Evolutionary conservation across 176 grass and related monocot genomes (phyloP), one percentile per base, ranked within the genome.

Genomic region (Eremochloa ophiuroides): DNA sequence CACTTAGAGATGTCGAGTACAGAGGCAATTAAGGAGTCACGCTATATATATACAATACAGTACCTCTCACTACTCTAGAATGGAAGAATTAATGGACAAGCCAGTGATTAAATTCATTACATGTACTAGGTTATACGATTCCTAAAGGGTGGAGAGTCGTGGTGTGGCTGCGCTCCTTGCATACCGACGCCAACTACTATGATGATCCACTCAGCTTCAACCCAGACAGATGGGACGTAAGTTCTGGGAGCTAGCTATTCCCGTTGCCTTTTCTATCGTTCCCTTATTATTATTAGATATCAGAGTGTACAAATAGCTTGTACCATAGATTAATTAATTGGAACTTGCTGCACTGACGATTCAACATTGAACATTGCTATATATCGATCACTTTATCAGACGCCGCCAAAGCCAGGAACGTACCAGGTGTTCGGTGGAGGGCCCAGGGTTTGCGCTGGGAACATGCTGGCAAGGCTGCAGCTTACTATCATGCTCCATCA

Each of bases 191-290:
- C 0, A 69, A 27, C 8, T 75, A 89, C 50, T 89, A 81, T 13
- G 53, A 62, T 0, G 39, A 89, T 76, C 88, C 83, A 22, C 60
- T 82, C n/a, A 69, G n/a, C 17, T 86, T 90, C 83, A 90, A 82
- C 73, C 88, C 83, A 0, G 83, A 83, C 6, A 58, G 83, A 77
- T 86, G 83, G 84, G 58, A 71, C 2, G 78, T 89, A 81, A 85
- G 71, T n/a, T n/a, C n/a, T n/a, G n/a, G n/a, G n/a, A n/a, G n/a
- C n/a, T n/a, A n/a, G n/a, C n/a, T n/a, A n/a, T n/a, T n/a, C n/a
- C n/a, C n/a, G n/a, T n/a, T n/a, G n/a, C n/a, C n/a, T n/a, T n/a
- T n/a, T n/a, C n/a, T n/a, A n/a, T n/a, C n/a, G n/a, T n/a, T n/a
- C n/a, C n/a, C n/a, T n/a, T n/a, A n/a, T n/a, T n/a, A n/a, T n/a